A percentile compares a stretch with the other conserved stretches of the same genome.
Evolutionary conservation across 306 rosid species (phyloP).

Genomic region (Abrus pulchellus): DNA sequence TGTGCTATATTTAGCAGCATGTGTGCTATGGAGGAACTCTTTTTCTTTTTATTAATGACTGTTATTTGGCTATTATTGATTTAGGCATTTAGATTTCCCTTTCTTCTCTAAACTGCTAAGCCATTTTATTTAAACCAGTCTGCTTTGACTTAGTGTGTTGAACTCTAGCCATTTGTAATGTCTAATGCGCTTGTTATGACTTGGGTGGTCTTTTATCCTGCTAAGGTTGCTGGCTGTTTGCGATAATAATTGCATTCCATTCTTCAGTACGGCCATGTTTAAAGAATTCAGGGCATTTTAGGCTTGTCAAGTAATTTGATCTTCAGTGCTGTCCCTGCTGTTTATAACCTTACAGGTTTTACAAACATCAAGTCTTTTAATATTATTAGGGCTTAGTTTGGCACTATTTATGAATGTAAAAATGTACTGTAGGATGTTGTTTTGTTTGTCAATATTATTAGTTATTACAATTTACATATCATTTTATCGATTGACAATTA

Average conservation of each 20-base stretch:
- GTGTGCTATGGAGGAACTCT: constrained; percentile 7
- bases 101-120: constrained; percentile 32
- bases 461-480: not conserved
- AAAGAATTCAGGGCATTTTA: not conserved
- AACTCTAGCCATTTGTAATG: constrained; percentile 11
- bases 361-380: not conserved
- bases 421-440: not conserved
- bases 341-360: not conserved
- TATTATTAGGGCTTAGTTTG: constrained; percentile 15
- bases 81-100: constrained; percentile 26
- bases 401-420: not conserved
- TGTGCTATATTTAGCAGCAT: constrained; percentile 15
- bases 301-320: constrained; percentile 19
- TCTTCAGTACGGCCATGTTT: not conserved
- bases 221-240: constrained; percentile 32
- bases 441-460: constrained; percentile 6
- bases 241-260: constrained; percentile 13
- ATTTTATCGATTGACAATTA: constrained; percentile 1
- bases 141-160: constrained; percentile 26
- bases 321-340: not conserved
- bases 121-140: constrained; percentile 6
- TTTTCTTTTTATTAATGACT: not conserved
- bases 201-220: not conserved
- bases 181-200: not conserved
- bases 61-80: constrained; percentile 14